Percentiles rank a stretch among this genome's conserved stretches.
phyloP scores from a whole-genome alignment of 2,329 filamentous ascomycete species.

The Meredithiella fracta region DNA sequence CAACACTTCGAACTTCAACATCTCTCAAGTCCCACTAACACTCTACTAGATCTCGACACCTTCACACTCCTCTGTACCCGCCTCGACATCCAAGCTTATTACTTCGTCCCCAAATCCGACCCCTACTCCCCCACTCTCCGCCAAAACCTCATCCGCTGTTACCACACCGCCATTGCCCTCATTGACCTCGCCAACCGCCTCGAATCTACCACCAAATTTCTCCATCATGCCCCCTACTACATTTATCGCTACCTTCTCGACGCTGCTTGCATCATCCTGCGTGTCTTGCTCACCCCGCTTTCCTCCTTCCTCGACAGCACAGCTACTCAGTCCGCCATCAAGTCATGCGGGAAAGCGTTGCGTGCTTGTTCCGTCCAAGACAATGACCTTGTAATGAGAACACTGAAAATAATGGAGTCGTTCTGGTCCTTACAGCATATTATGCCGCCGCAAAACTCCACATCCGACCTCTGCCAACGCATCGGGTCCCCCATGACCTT shows the following conservation, averaged over 20 bases:
- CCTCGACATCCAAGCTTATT: slow-evolving; percentile 37
- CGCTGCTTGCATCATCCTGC: slow-evolving; percentile 29
- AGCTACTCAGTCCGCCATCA: slow-evolving; percentile 22
- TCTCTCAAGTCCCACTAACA: not conserved
- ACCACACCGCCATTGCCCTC: slow-evolving; percentile 31
- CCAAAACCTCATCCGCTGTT: slow-evolving; percentile 30
- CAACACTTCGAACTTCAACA: not conserved
- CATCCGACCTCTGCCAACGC: slow-evolving; percentile 28
- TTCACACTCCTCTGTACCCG: slow-evolving; percentile 33
- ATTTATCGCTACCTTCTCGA: slow-evolving; percentile 31
- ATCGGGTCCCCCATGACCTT: slow-evolving; percentile 33
- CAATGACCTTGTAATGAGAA: slow-evolving; percentile 31
- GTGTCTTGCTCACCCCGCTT: slow-evolving; percentile 5
- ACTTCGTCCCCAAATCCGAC: slow-evolving; percentile 30
- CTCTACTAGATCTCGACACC: slow-evolving; percentile 7
- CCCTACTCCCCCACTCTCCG: slow-evolving; percentile 25
- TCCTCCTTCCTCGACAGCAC: slow-evolving; percentile 28
- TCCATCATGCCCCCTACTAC: slow-evolving; percentile 33
- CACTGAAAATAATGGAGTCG: slow-evolving; percentile 31
- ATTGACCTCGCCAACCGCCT: slow-evolving; percentile 28
- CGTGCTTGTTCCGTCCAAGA: slow-evolving; percentile 30
- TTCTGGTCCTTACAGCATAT: slow-evolving; percentile 29
- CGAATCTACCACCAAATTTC: slow-evolving; percentile 25
- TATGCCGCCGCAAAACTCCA: slow-evolving; percentile 25
- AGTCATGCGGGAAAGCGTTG: slow-evolving; percentile 20